Evolutionary conservation across 108 stramenopile genomes (phyloP), one percentile per base, ranked within the genome.

Genomic region (Skeletonema costatum): DNA sequence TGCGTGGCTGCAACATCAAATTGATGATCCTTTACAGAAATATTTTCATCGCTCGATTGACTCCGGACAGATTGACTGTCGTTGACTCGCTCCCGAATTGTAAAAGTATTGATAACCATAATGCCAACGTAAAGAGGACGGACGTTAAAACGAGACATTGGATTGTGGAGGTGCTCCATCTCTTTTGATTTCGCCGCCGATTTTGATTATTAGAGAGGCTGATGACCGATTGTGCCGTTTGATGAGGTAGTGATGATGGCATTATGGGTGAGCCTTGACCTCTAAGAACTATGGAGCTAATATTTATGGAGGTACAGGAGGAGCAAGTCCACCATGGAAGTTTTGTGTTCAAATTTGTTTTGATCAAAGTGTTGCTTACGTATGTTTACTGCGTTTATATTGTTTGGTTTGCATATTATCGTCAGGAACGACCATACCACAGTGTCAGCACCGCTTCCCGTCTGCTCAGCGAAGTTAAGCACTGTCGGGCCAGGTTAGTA

Each of bases 391-490:
- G 0, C 25, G 0, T 25, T 36, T 44, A 44, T 44, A 44, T 16
- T 16, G 13, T 44, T 70, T 14, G 38, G 1, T 9, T 44, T 2
- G 14, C 13, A n/a, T 2, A 12, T 16, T 0, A 4, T 13, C 42
- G 14, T 46, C 80, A 78, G 85, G 85, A 85, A 85, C 83, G 84
- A 85, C 80, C 86, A 87, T 77, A 87, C 86, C 70, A 87, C 76
- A 77, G 80, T 87, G 86, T 84, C 83, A 87, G 83, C 83, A 84
- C 86, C 83, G 83, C 86, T 83, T 87, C 86, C 86, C 86, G 83
- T 87, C 82, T 83, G 86, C 86, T 87, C 86, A 83, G 86, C 86
- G 80, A 87, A 84, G 86, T 84, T 84, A 81, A 85, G 84, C 84
- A 85, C 76, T 77, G 76, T 85, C 81, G 64, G 85, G 76, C 80